These are phyloP conservation scores for Vitis riparia DNA, from an alignment of 164 flowering plant genomes.

Conservation along the genomic window DNA sequence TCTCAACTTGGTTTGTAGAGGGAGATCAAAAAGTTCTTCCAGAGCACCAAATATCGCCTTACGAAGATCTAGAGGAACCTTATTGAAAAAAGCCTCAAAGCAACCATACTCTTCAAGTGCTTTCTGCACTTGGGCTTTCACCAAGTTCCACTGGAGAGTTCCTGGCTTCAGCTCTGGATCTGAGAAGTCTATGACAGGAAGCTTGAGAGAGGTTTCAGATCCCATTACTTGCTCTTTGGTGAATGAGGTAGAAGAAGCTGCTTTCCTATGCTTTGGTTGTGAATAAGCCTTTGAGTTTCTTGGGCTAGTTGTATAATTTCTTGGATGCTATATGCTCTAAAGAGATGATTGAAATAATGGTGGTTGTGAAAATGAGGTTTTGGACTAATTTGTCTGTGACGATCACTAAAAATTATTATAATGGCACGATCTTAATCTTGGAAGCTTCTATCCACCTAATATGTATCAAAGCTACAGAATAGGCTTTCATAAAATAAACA, in stretches of 20 bases:
- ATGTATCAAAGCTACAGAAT: no score
- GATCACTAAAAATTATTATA: no score
- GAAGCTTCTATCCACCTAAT: no score
- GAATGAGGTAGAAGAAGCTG: not conserved
- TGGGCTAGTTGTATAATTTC: no score
- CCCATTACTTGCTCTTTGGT: constrained; percentile 19
- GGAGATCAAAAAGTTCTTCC: constrained; percentile 52
- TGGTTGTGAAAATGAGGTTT: no score
- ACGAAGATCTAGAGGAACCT: constrained; percentile 26
- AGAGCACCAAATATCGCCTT: constrained; percentile 24
- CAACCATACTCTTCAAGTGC: constrained; percentile 59
- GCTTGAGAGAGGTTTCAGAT: constrained; percentile 25
- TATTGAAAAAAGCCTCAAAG: constrained; percentile 45
- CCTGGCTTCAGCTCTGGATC: constrained; percentile 32
- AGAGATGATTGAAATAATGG: no score
- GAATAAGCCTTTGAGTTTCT: not conserved
- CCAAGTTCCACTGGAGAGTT: constrained; percentile 35
- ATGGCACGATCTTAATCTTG: no score
- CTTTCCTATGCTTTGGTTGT: not conserved
- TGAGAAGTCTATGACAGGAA: constrained; percentile 48
- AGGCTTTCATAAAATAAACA: no score
- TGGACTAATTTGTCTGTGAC: no score
- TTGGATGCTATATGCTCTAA: no score
- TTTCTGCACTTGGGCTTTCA: constrained; percentile 28
- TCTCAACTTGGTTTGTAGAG: constrained; percentile 38